Base-by-base conservation (phyloP, 495 filamentous ascomycete genomes). In the Hypoxylon fuscum region DNA sequence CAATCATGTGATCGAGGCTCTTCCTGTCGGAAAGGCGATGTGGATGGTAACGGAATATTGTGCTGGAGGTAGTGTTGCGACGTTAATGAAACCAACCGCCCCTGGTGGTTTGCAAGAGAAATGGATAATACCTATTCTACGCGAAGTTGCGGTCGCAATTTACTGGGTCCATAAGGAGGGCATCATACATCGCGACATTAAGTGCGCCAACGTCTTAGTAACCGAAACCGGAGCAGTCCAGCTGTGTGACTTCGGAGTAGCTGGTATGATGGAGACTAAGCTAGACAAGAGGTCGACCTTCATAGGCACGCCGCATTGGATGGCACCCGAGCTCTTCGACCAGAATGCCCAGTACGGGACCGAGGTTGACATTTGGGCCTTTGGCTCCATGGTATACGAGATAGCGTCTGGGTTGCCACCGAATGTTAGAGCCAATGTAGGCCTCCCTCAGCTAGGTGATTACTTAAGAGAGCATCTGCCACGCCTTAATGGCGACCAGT, bases 21-120 rank as follows among this genome's bases (percentile, higher is more conserved):
- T 96, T 40, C 87, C 91, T 1, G 87, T 97, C 22, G 90, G 94
- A 40, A 86, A 90, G 47, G 86, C 93, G 62, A 84, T 98, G 75
- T 98, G 95, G 95, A 87, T 98, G 74, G 88, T 97, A 53, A 96
- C 90, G 55, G 95, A 98, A 68, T 96, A 96, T 72, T 96, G 93
- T 63, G 92, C 92, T 21, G 95, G 95, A 53, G 95, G 95, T 23
- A 97, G 93, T 76, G 88, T 98, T n/a, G 85, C 90, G 43, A 97
- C 96, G 8, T 74, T 98, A 64, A 83, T 83, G 78, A 79, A 79
- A 60, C 80, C 83, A 31, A 86, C 84, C 12, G 80, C 88, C 31
- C 90, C 90, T 3, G 83, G 83, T 0, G 87, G 90, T 22, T 77
- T 98, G 8, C 90, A 92, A 55, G 96, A 98, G 69, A 91, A 88